Evolutionary conservation across 805 yeast genomes (phyloP), one percentile per base, ranked within the genome.

Genomic region (Lachancea sp.): DNA sequence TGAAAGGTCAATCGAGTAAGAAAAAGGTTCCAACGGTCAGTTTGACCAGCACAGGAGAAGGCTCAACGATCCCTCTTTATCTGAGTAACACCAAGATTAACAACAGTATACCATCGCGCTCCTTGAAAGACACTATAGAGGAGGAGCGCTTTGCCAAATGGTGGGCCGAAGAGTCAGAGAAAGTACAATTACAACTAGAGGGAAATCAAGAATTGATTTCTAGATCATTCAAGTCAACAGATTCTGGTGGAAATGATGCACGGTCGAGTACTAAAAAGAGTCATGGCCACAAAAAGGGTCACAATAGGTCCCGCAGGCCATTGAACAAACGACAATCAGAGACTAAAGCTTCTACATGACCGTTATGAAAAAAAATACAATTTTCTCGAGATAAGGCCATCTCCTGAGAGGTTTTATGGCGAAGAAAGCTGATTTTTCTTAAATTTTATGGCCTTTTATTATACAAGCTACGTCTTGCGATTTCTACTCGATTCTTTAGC

Each of bases 61-160:
- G 41, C 12, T 35, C 38, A 10, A 38, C 47, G 3, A 47, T 47
- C 29, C 50, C 50, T 2, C 43, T 47, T 6, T 47, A 47, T 18
- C 31, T 43, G 15, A 39, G 36, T 34, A 44, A 44, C 20, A 31
- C 46, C 10, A 39, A 37, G 12, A 16, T 31, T 3, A 8, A 19
- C 4, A 33, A 13, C 3, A n/a, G 36, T 8, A 15, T 38, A 30
- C 49, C 46, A 34, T 20, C 47, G 17, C 70, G 70, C 44, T 71
- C 85, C 1, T 62, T 85, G 36, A 80, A 77, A 38, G 95, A 89
- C 47, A 75, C 84, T 38, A 82, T 81, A 57, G 82, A 81, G 52
- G 96, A 89, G 51, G 86, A 85, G 56, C 88, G 82, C 57, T 89
- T 89, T 68, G 89, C 82, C 25, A 74, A 68, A 48, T 89, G 96